Evolutionary conservation across 2,329 filamentous ascomycete species (phyloP).

Genomic region (Aspergillus novoparasiticus): DNA sequence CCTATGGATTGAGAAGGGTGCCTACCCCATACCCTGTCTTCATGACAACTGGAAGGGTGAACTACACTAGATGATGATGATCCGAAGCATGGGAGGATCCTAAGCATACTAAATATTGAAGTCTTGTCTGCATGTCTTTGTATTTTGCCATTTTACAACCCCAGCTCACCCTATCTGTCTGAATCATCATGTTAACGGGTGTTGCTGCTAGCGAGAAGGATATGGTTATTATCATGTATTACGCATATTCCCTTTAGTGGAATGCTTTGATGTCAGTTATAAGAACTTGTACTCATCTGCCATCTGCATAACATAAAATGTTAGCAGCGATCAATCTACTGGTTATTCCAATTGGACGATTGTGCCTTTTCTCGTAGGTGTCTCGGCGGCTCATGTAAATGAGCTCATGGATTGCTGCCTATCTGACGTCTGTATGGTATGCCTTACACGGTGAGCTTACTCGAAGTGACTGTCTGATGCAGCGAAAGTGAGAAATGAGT

Average conservation of each 20-base stretch:
- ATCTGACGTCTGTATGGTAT: not conserved
- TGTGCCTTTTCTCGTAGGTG: not conserved
- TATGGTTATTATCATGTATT: not conserved
- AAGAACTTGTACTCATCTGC: not conserved
- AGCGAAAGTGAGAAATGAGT: not conserved
- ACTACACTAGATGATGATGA: too few species aligned
- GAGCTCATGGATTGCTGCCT: not conserved
- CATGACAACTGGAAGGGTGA: not conserved
- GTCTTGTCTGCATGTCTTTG: not conserved
- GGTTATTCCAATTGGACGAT: too few species aligned
- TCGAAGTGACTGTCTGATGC: not conserved
- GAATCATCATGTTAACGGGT: not conserved
- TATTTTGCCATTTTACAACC: not conserved
- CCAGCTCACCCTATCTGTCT: not conserved
- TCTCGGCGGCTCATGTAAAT: not conserved
- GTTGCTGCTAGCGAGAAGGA: not conserved
- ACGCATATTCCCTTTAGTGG: not conserved
- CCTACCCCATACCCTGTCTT: not conserved
- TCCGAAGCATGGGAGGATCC: not conserved
- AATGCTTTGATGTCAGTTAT: not conserved
- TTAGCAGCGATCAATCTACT: not conserved
- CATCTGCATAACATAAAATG: not conserved
- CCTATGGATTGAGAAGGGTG: not conserved
- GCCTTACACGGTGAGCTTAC: not conserved
- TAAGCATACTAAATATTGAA: not conserved